phyloP scores from a whole-genome alignment of 192 early-diverging fungal genomes.

The Radiomyces spectabilis region DNA sequence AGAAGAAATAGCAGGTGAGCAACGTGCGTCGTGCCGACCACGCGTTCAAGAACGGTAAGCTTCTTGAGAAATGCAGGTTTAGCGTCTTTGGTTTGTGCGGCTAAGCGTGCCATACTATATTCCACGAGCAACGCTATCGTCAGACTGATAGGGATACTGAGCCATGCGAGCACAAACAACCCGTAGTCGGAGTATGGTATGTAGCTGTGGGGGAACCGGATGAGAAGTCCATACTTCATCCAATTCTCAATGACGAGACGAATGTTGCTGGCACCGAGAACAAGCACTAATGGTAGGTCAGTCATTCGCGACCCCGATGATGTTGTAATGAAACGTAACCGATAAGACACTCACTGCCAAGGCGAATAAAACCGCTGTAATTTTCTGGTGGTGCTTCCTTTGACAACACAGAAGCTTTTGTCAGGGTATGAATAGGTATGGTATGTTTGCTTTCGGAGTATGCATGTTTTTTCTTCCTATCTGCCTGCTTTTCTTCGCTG shows the following conservation, averaged over 20 bases:
- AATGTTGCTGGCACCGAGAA: conserved; percentile 74
- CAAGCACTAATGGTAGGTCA: conserved; percentile 44
- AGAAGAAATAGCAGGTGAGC: conserved; percentile 49
- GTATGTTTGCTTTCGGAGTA: conserved; percentile 29
- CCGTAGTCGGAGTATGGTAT: conserved; percentile 52
- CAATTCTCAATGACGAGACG: conserved; percentile 86
- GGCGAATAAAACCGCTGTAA: conserved; percentile 80
- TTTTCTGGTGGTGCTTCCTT: conserved; percentile 81
- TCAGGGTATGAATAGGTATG: conserved; percentile 53
- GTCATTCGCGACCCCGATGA: too few species aligned
- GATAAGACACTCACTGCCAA: conserved; percentile 51
- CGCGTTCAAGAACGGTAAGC: conserved; percentile 6
- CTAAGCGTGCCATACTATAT: conserved; percentile 29
- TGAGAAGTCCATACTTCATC: conserved; percentile 79
- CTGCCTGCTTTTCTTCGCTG: conserved; percentile 16
- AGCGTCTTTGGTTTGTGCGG: conserved; percentile 11
- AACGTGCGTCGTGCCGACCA: conserved; percentile 35
- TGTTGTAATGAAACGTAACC: too few species aligned
- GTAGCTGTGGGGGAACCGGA: conserved; percentile 56
- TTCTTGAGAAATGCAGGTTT: conserved; percentile 14
- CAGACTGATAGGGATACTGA: conserved; percentile 44
- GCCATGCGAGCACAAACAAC: conserved; percentile 39
- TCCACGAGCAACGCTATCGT: conserved; percentile 57
- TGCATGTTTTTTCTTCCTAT: conserved; percentile 8
- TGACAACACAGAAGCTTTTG: conserved; percentile 64